A percentile compares a stretch with the other conserved stretches of the same genome.
phyloP scores from a whole-genome alignment of 176 grass and related monocot genomes.

The Pharus latifolius region DNA sequence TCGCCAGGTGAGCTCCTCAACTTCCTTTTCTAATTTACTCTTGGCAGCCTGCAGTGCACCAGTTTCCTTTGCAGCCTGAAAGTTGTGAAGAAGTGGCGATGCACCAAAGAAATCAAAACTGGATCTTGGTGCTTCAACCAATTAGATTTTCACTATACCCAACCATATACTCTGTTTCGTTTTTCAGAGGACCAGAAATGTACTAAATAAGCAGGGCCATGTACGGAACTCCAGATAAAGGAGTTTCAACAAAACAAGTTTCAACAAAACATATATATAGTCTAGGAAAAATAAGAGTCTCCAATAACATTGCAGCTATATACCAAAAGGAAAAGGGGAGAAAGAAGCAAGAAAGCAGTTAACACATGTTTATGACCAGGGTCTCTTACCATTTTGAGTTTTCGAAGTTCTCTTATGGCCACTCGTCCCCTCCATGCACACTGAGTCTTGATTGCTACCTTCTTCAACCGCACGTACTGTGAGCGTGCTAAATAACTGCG shows the following conservation, averaged over 20 bases:
- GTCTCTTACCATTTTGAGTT: conserved; percentile 85
- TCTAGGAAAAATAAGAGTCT: not conserved
- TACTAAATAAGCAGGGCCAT: conserved; percentile 1
- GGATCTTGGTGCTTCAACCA: conserved; percentile 13
- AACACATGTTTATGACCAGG: not conserved
- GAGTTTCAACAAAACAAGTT: not conserved
- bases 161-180: conserved; percentile 2
- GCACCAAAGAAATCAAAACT: not conserved
- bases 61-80: conserved; percentile 95
- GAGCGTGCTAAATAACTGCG: conserved; percentile 53
- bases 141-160: not conserved
- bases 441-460: conserved; percentile 67
- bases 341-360: not conserved
- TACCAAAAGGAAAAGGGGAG: not conserved
- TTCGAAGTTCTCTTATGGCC: conserved; percentile 80
- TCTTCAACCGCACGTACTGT: conserved; percentile 60
- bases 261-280: not conserved
- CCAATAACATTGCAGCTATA: conserved; percentile 10
- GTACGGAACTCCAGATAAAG: not conserved
- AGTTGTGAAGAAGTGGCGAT: not conserved
- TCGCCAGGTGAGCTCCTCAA: conserved; percentile 88
- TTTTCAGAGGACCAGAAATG: not conserved
- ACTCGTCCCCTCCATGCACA: conserved; percentile 85
- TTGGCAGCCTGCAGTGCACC: conserved; percentile 97
- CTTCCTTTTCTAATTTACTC: conserved; percentile 94